Evolutionary conservation across 768 basidiomycete species (phyloP), one percentile per base, ranked within the genome.

Genomic region (Stropharia rugosoannulata): DNA sequence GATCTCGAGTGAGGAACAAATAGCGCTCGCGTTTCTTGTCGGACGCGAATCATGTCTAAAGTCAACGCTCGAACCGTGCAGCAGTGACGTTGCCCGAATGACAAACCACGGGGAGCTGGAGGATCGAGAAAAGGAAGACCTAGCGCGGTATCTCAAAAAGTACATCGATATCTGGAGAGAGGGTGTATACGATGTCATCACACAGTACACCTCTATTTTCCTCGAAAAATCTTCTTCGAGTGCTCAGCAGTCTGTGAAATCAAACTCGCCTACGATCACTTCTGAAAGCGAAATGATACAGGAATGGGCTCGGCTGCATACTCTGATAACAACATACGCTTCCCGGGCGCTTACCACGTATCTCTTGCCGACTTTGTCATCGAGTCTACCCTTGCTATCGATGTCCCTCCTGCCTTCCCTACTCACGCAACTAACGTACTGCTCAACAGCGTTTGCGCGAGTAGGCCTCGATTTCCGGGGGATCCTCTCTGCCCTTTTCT

Each of bases 151-250:
- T 71, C 75, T 96, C 59, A 87, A 92, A 64, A 87, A 84, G 66
- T 95, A 93, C 70, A 84, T 96, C 60, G 95, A 96, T 65, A 71
- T 86, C 10, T 97, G 95, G 87, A 78, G 95, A 50, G 95, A 98
- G 72, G 87, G 90, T 44, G 89, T 93, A 18, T 90, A 95, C 73
- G 94, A 98, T 69, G 84, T 95, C 69, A 80, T 96, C 62, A 90
- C 90, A 13, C 94, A 96, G 66, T 97, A 86, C 64, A 81, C 87
- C 2, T 86, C 93, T 38, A 94, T 97, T 59, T 96, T 98, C 70
- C 82, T 95, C 36, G 90, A 93, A 58, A 83, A 81, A 50, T 73
- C 75, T 0, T 41, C 58, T 8, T 49, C 65, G 46, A 43, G 48
- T 39, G 53, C 59, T 11, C 54, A 55, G 35, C 57, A 59, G 18